Percentiles rank a stretch among this genome's conserved stretches.
Conservation (phyloP, 805 yeast genomes). For the Grigorovia yakushimaensis region DNA sequence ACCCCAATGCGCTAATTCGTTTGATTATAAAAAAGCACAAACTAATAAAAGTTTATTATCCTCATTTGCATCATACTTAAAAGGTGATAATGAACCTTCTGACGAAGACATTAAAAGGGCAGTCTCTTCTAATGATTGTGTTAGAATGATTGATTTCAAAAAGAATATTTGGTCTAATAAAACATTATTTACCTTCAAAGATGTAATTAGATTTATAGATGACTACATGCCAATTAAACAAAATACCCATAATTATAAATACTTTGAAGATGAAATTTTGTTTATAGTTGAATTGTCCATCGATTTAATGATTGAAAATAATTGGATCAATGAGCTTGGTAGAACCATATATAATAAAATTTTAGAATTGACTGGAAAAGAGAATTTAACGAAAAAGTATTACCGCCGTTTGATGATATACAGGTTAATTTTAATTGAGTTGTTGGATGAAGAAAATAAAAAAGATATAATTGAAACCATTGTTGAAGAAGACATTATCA, state of each 20-base stretch:
- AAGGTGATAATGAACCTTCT: slow-evolving; percentile 92
- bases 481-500: slow-evolving; percentile 22
- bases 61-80: slow-evolving; percentile 83
- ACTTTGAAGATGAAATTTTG: slow-evolving; percentile 37
- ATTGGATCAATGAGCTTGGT: slow-evolving; percentile 26
- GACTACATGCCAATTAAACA: slow-evolving; percentile 28
- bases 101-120: slow-evolving; percentile 88
- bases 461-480: slow-evolving; percentile 8
- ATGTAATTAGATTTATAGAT: slow-evolving; percentile 28
- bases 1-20: not conserved
- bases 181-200: slow-evolving; percentile 21
- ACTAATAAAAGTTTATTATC: slow-evolving; percentile 69
- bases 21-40: slow-evolving; percentile 20
- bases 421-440: slow-evolving; percentile 24
- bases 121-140: slow-evolving; percentile 70
- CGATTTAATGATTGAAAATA: slow-evolving; percentile 21
- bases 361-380: slow-evolving; percentile 8
- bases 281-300: slow-evolving; percentile 40
- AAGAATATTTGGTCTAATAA: slow-evolving; percentile 43
- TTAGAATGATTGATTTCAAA: slow-evolving; percentile 55
- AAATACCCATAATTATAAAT: slow-evolving; percentile 27
- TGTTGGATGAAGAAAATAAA: slow-evolving; percentile 9
- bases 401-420: slow-evolving; percentile 31
- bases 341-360: slow-evolving; percentile 14
- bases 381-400: slow-evolving; percentile 16